Evolutionary conservation across 2,329 filamentous ascomycete species (phyloP).

Genomic region (Fusarium robinianum): DNA sequence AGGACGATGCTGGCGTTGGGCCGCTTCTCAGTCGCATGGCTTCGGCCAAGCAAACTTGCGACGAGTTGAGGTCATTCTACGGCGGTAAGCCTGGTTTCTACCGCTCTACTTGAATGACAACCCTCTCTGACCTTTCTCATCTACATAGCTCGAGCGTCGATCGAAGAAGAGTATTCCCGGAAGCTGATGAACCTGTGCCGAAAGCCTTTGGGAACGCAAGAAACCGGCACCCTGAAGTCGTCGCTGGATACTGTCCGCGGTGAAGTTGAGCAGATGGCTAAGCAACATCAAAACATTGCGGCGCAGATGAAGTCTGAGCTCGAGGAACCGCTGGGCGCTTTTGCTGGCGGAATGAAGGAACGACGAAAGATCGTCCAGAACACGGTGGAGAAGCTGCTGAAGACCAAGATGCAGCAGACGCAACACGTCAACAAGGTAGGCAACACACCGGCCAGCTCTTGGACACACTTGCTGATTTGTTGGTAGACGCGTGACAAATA

Average conservation of each 20-base stretch:
- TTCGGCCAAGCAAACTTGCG: constrained; percentile 89
- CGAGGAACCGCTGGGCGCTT: constrained; percentile 90
- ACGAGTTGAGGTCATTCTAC: constrained; percentile 93
- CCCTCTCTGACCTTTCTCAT: not conserved
- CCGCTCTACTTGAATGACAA: no score
- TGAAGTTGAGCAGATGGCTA: constrained; percentile 92
- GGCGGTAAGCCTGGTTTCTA: constrained; percentile 57
- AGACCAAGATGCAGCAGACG: constrained; percentile 91
- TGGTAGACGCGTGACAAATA: constrained; percentile 83
- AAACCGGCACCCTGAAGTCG: constrained; percentile 78
- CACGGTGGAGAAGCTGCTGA: constrained; percentile 91
- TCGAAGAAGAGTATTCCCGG: constrained; percentile 95
- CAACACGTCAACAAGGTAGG: constrained; percentile 85
- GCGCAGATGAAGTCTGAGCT: constrained; percentile 94
- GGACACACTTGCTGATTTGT: constrained; percentile 6
- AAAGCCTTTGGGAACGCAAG: constrained; percentile 86
- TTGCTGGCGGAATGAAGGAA: constrained; percentile 95
- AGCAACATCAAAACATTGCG: constrained; percentile 88
- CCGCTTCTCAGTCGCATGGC: constrained; percentile 95
- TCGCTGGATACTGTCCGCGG: constrained; percentile 87
- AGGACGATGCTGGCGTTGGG: constrained; percentile 93
- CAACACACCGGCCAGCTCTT: not conserved
- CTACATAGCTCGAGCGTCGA: constrained; percentile 74
- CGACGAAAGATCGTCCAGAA: constrained; percentile 93
- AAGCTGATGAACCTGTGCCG: constrained; percentile 85